These are phyloP conservation scores for Colletotrichum tofieldiae DNA, from an alignment of 2,329 filamentous ascomycete genomes.

Conservation along the genomic window DNA sequence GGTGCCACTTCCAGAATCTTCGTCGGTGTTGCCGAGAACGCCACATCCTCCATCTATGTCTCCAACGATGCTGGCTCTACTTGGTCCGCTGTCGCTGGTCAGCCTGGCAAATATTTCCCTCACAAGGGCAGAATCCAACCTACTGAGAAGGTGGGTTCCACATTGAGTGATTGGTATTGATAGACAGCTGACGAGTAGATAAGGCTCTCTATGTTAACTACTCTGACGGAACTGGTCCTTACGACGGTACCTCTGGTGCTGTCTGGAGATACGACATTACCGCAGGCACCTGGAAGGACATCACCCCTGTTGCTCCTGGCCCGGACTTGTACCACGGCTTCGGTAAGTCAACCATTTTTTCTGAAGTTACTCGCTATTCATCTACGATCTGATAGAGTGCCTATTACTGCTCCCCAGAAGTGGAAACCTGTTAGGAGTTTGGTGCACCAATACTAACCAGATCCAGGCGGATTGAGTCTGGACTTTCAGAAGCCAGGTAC, in stretches of 20 bases:
- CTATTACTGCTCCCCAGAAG: neutral
- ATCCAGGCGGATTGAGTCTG: slow-evolving; percentile 61
- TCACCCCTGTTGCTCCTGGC: slow-evolving; percentile 66
- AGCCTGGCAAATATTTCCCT: slow-evolving; percentile 67
- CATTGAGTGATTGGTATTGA: slow-evolving; percentile 66
- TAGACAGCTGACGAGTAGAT: slow-evolving; percentile 66
- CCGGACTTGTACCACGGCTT: slow-evolving; percentile 67
- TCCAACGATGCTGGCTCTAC: slow-evolving; percentile 68
- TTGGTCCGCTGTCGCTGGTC: slow-evolving; percentile 65
- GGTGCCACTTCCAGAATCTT: slow-evolving; percentile 71
- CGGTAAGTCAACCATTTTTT: slow-evolving; percentile 50
- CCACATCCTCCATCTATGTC: slow-evolving; percentile 67
- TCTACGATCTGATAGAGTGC: rapidly evolving
- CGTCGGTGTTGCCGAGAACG: slow-evolving; percentile 69
- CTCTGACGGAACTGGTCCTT: slow-evolving; percentile 69
- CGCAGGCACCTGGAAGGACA: slow-evolving; percentile 66
- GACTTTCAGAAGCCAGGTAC: slow-evolving; percentile 70
- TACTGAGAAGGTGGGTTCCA: slow-evolving; percentile 60
- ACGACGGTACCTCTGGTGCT: slow-evolving; percentile 68
- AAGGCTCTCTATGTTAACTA: slow-evolving; percentile 68
- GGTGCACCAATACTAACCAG: neutral
- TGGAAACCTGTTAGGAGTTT: rapidly evolving
- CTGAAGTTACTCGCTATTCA: too few species aligned
- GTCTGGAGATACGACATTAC: slow-evolving; percentile 70
- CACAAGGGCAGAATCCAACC: slow-evolving; percentile 69